Conservation (phyloP, 345 rosid species). For the Eucalyptus virginea region DNA sequence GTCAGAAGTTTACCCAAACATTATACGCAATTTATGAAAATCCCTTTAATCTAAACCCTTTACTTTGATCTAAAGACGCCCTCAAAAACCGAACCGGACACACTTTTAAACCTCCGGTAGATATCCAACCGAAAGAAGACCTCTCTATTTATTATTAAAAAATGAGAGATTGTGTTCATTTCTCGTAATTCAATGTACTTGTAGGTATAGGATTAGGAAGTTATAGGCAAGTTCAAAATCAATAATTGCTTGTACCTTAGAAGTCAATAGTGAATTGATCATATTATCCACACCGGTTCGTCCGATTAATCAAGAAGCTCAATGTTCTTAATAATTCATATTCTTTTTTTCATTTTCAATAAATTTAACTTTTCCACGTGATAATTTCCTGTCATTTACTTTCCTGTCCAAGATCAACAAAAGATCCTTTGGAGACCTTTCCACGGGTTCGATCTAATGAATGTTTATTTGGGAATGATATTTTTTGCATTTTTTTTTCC, state of each 20-base stretch:
- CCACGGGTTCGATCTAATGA: background rate
- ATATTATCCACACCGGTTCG: accelerated
- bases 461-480: background rate
- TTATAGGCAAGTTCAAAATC: background rate
- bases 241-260: background rate
- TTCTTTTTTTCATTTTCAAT: accelerated
- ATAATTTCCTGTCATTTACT: background rate
- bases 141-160: background rate
- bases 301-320: background rate
- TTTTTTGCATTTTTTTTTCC: background rate
- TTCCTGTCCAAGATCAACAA: background rate
- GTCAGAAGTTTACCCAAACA: background rate
- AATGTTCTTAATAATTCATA: accelerated
- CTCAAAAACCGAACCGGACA: background rate
- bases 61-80: background rate
- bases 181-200: background rate
- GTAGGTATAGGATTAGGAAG: background rate
- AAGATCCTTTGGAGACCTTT: background rate
- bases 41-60: background rate
- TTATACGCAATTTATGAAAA: background rate
- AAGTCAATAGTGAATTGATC: accelerated
- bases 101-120: background rate
- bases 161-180: background rate
- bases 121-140: too few species aligned
- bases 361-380: background rate